Percentiles rank a stretch among this genome's conserved stretches.
Conservation (phyloP, 176 grass and related monocot species). For the Bolboschoenus planiculmis region DNA sequence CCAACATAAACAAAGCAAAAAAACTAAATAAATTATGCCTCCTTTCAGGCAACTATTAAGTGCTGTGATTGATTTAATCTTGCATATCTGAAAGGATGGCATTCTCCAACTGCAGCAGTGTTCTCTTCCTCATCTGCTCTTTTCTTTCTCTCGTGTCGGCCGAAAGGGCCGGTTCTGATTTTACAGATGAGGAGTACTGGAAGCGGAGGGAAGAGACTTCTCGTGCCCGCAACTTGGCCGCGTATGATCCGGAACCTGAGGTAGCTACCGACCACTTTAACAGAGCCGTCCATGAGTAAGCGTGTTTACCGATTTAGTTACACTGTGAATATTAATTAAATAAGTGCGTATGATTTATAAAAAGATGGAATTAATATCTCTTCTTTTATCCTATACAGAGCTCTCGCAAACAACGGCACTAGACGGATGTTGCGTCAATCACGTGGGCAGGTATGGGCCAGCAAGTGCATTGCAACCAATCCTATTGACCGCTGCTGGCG, state of each 20-base stretch:
- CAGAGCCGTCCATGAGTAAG: conserved; percentile 30
- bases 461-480: conserved; percentile 56
- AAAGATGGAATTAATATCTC: background rate
- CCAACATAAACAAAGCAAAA: background rate
- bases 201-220: conserved; percentile 27
- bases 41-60: background rate
- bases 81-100: conserved; percentile 27
- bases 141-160: conserved; percentile 11
- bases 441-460: background rate
- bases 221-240: background rate
- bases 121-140: conserved; percentile 7
- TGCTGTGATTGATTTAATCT: background rate
- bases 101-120: background rate
- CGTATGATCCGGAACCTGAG: conserved; percentile 38
- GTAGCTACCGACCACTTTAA: conserved; percentile 38
- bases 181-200: conserved; percentile 52
- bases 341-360: background rate
- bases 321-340: background rate
- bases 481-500: conserved; percentile 77
- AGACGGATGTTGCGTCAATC: conserved; percentile 13
- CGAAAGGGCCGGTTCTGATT: background rate
- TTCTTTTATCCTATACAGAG: background rate
- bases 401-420: background rate
- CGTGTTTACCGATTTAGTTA: background rate
- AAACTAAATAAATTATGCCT: background rate